Evolutionary conservation across 1,139 yeast species (phyloP).

Genomic region (Geotrichum histeridarum): DNA sequence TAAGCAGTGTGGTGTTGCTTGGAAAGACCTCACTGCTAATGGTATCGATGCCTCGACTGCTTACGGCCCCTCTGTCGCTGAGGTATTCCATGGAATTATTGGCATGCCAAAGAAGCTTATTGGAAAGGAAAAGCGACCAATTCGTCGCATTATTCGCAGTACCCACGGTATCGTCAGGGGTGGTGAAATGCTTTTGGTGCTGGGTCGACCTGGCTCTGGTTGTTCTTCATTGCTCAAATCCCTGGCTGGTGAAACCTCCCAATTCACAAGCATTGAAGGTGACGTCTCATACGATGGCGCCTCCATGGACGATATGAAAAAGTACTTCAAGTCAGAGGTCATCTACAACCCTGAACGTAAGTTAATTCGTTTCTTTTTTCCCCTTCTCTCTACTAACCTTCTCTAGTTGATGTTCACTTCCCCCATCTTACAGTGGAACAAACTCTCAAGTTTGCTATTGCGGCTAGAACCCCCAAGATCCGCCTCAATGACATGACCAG

Average conservation of each 20-base stretch:
- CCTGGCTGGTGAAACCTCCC: conserved; percentile 47
- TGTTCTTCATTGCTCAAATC: conserved; percentile 54
- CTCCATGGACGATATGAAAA: conserved; percentile 45
- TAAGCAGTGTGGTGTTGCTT: conserved; percentile 48
- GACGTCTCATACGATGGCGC: conserved; percentile 50
- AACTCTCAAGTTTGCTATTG: conserved; percentile 54
- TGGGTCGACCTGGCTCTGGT: conserved; percentile 63
- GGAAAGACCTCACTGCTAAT: conserved; percentile 43
- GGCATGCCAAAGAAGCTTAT: conserved; percentile 31
- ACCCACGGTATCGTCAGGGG: conserved; percentile 27
- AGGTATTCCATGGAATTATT: conserved; percentile 37
- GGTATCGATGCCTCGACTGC: conserved; percentile 53
- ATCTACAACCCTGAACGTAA: conserved; percentile 50
- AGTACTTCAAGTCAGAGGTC: conserved; percentile 45
- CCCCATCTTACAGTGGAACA: conserved; percentile 58
- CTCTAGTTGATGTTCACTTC: conserved; percentile 48
- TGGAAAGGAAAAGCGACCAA: conserved; percentile 19
- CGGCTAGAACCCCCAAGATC: conserved; percentile 51
- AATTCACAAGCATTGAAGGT: conserved; percentile 37
- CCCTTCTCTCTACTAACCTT: not conserved
- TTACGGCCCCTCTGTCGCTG: conserved; percentile 46
- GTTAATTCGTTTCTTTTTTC: conserved; percentile 39
- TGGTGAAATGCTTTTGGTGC: conserved; percentile 54
- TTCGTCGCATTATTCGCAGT: conserved; percentile 17
- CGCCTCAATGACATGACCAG: conserved; percentile 48